Conservation (phyloP, 352 stramenopile species). For the Pythium insidiosum region DNA sequence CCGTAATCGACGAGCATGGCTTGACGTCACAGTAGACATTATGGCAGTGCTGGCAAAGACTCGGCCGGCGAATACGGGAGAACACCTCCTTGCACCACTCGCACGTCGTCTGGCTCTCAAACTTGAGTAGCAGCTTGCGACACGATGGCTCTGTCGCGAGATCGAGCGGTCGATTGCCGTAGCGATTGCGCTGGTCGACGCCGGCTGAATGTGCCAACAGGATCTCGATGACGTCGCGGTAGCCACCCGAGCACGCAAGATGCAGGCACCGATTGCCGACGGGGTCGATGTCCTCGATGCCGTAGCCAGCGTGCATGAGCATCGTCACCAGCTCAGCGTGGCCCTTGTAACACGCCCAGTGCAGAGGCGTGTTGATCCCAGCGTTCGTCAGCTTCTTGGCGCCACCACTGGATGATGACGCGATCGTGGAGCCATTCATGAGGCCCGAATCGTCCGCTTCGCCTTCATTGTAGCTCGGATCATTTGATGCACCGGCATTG, state of each 20-base stretch:
- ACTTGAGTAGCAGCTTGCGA: conserved; percentile 54
- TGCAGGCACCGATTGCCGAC: conserved; percentile 71
- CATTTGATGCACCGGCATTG: background rate
- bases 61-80: conserved; percentile 46
- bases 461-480: background rate
- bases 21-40: conserved; percentile 75
- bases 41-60: conserved; percentile 72
- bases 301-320: conserved; percentile 62
- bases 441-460: background rate
- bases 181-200: conserved; percentile 55
- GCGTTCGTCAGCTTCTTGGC: conserved; percentile 13
- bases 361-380: conserved; percentile 61
- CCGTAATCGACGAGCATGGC: conserved; percentile 54
- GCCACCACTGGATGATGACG: background rate
- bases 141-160: conserved; percentile 52
- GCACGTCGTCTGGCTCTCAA: conserved; percentile 46
- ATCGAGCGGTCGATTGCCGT: conserved; percentile 66
- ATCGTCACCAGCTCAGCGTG: conserved; percentile 56
- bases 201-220: conserved; percentile 56
- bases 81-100: conserved; percentile 79
- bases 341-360: conserved; percentile 84
- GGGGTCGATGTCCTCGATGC: conserved; percentile 49
- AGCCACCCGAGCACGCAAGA: conserved; percentile 61
- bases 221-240: conserved; percentile 57
- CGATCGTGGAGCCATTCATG: background rate